phyloP scores from a whole-genome alignment of 257 asterid species.

The Solanum boliviense region DNA sequence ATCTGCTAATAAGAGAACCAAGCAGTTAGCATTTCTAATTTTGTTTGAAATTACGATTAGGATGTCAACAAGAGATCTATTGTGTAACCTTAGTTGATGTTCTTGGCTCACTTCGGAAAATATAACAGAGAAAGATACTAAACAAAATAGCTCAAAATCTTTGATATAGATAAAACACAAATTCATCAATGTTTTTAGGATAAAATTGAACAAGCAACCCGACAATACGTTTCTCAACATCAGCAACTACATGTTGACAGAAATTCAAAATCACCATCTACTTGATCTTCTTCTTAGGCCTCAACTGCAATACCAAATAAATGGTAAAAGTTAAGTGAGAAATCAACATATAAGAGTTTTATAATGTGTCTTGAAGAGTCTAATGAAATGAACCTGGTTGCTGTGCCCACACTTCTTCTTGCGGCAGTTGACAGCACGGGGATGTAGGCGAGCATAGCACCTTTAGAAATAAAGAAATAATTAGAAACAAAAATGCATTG shows the following conservation, averaged over 20 bases:
- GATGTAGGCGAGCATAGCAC: conserved; percentile 7
- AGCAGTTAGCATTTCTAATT: neutral
- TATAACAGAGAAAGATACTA: neutral
- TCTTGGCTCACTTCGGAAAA: neutral
- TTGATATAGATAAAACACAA: neutral
- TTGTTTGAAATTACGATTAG: neutral
- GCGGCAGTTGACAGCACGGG: conserved; percentile 7
- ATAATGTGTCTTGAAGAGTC: neutral
- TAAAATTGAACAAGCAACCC: neutral
- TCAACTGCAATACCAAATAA: neutral
- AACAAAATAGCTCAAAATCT: neutral
- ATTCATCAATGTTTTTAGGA: neutral
- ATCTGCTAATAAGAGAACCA: neutral
- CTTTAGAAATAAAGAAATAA: neutral
- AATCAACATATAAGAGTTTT: neutral
- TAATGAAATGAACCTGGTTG: neutral
- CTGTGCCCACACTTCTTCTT: conserved; percentile 8
- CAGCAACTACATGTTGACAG: neutral
- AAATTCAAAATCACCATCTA: neutral
- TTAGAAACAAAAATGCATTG: neutral
- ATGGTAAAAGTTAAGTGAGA: neutral
- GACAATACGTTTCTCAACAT: neutral
- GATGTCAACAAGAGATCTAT: no score
- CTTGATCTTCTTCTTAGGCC: conserved; percentile 11
- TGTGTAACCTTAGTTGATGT: neutral